These are phyloP conservation scores for Madurella mycetomatis DNA, from an alignment of 2,329 filamentous ascomycete genomes.

Conservation along the genomic window DNA sequence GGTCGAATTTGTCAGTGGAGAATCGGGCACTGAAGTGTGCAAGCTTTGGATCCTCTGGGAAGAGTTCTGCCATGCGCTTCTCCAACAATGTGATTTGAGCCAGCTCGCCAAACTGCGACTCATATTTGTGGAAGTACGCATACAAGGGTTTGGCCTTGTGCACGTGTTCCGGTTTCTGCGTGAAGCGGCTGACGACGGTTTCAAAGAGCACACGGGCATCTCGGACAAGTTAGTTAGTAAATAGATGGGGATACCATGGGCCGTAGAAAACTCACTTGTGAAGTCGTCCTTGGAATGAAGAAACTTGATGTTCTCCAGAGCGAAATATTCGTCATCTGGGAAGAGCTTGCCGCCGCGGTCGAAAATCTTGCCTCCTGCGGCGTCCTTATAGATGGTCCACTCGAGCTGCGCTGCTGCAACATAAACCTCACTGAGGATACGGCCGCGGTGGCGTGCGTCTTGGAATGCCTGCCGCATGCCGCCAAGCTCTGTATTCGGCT, in stretches of 20 bases:
- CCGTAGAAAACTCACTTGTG: constrained; percentile 64
- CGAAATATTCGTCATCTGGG: constrained; percentile 87
- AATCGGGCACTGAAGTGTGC: constrained; percentile 73
- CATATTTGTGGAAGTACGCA: constrained; percentile 89
- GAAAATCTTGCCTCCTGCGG: constrained; percentile 89
- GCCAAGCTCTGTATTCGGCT: constrained; percentile 48
- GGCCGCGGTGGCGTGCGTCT: constrained; percentile 80
- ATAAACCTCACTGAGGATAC: constrained; percentile 91
- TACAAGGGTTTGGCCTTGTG: constrained; percentile 80
- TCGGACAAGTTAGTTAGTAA: constrained; percentile 35
- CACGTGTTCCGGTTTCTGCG: constrained; percentile 68
- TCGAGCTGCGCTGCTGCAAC: constrained; percentile 90
- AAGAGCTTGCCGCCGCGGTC: constrained; percentile 91
- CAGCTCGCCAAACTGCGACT: constrained; percentile 89
- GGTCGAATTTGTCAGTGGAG: constrained; percentile 70
- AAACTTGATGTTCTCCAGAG: constrained; percentile 94
- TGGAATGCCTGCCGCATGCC: constrained; percentile 86
- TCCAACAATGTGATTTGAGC: constrained; percentile 88
- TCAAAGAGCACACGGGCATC: constrained; percentile 96
- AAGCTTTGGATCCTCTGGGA: constrained; percentile 77
- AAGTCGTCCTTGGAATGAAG: constrained; percentile 88
- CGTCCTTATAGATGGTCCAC: constrained; percentile 92
- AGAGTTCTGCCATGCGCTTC: constrained; percentile 88
- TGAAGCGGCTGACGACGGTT: constrained; percentile 79
- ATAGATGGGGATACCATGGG: neutral